These are phyloP conservation scores for Tricholomella constricta DNA, from an alignment of 768 basidiomycete species.

Conservation along the genomic window DNA sequence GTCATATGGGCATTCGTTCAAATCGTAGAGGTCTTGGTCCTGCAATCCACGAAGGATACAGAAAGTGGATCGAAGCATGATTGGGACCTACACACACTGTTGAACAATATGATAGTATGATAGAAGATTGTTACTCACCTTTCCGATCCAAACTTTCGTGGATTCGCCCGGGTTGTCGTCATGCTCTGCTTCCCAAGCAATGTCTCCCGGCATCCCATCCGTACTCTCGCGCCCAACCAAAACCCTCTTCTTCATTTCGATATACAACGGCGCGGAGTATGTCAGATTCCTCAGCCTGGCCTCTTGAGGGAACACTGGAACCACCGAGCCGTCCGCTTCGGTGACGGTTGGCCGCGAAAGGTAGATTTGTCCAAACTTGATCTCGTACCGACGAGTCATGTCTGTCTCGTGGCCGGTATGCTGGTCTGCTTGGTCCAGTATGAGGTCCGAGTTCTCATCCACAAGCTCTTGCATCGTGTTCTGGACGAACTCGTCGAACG, in stretches of 20 bases:
- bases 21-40: conserved; percentile 81
- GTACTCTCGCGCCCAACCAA: conserved; percentile 80
- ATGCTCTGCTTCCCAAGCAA: conserved; percentile 75
- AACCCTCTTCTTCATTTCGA: conserved; percentile 92
- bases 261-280: conserved; percentile 93
- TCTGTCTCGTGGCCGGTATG: conserved; percentile 84
- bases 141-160: conserved; percentile 93
- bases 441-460: conserved; percentile 94
- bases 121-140: conserved; percentile 52
- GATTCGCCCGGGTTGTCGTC: conserved; percentile 63
- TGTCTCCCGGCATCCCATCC: conserved; percentile 77
- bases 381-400: conserved; percentile 91
- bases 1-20: conserved; percentile 98
- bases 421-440: conserved; percentile 95
- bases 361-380: conserved; percentile 97
- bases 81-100: conserved; percentile 70
- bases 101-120: not conserved
- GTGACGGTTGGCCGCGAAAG: conserved; percentile 93
- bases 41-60: conserved; percentile 84
- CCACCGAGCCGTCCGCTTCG: conserved; percentile 92
- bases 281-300: conserved; percentile 93
- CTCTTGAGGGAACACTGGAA: conserved; percentile 95
- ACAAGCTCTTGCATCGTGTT: conserved; percentile 99
- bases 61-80: conserved; percentile 96
- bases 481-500: conserved; percentile 98